phyloP scores from a whole-genome alignment of 805 yeast genomes.

The Maudiozyma pseudohumilis region DNA sequence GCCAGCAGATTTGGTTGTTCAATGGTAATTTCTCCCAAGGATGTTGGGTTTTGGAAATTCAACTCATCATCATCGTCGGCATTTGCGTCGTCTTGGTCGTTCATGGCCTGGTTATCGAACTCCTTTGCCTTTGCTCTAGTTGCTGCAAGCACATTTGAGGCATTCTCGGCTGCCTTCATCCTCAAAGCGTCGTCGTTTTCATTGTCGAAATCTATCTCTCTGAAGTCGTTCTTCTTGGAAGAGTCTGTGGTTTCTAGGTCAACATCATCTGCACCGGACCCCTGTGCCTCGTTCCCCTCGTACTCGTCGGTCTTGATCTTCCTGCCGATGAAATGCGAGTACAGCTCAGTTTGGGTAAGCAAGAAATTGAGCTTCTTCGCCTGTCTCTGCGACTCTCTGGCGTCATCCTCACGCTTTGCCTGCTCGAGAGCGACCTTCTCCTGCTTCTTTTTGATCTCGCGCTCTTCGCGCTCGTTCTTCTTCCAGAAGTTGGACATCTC shows the following conservation, averaged over 20 bases:
- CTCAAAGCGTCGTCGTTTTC: slow-evolving; percentile 75
- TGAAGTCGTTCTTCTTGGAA: slow-evolving; percentile 42
- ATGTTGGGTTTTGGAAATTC: slow-evolving; percentile 96
- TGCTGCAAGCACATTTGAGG: slow-evolving; percentile 72
- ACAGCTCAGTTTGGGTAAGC: slow-evolving; percentile 93
- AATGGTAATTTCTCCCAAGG: slow-evolving; percentile 75
- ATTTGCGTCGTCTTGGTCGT: slow-evolving; percentile 44
- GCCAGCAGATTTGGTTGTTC: slow-evolving; percentile 80
- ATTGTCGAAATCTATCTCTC: slow-evolving; percentile 71
- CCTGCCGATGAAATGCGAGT: slow-evolving; percentile 92
- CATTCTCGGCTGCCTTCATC: slow-evolving; percentile 83
- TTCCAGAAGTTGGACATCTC: slow-evolving; percentile 99
- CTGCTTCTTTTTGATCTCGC: slow-evolving; percentile 76
- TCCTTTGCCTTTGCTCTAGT: slow-evolving; percentile 70
- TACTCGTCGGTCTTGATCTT: slow-evolving; percentile 81
- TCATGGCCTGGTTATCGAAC: slow-evolving; percentile 41
- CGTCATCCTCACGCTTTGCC: slow-evolving; percentile 92
- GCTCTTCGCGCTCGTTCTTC: slow-evolving; percentile 88
- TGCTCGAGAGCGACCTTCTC: slow-evolving; percentile 84
- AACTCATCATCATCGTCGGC: slow-evolving; percentile 69
- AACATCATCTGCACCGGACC: slow-evolving; percentile 28
- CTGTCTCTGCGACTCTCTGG: slow-evolving; percentile 87
- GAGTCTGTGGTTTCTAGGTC: slow-evolving; percentile 28
- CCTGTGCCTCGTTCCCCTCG: slow-evolving; percentile 40
- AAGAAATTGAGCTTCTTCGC: slow-evolving; percentile 90